Conservation (phyloP, 2,329 filamentous ascomycete species). For the Alternaria brassicae region DNA sequence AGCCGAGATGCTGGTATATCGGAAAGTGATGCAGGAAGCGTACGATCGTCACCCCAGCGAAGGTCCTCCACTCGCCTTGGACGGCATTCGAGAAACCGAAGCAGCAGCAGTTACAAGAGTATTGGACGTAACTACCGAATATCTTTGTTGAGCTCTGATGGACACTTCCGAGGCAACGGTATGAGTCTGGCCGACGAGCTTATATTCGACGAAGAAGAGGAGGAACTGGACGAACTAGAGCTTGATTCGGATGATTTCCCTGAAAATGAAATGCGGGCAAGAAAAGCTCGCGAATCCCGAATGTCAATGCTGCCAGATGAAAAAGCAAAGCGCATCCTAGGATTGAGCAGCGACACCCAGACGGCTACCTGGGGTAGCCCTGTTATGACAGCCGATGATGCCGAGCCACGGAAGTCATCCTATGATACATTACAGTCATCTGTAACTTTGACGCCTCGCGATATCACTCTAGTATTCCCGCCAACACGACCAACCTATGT, state of each 20-base stretch:
- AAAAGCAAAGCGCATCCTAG: slow-evolving; percentile 57
- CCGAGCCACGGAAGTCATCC: slow-evolving; percentile 32
- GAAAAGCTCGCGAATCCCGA: slow-evolving; percentile 51
- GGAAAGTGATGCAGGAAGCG: slow-evolving; percentile 73
- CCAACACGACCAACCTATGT: slow-evolving; percentile 63
- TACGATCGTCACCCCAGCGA: slow-evolving; percentile 66
- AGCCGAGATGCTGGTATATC: slow-evolving; percentile 65
- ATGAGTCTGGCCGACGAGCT: slow-evolving; percentile 90
- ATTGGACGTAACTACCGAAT: slow-evolving; percentile 69
- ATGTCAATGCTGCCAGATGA: slow-evolving; percentile 52
- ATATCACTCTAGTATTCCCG: slow-evolving; percentile 42
- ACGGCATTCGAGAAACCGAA: slow-evolving; percentile 66
- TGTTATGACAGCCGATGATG: slow-evolving; percentile 26
- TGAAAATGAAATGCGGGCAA: slow-evolving; percentile 52
- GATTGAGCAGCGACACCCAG: slow-evolving; percentile 46
- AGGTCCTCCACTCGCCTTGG: slow-evolving; percentile 55
- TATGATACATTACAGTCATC: slow-evolving; percentile 33
- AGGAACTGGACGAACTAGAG: slow-evolving; percentile 58
- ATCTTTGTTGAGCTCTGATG: slow-evolving; percentile 67
- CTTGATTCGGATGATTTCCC: slow-evolving; percentile 71
- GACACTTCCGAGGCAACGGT: slow-evolving; percentile 66
- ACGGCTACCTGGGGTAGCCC: slow-evolving; percentile 32
- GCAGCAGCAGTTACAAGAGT: slow-evolving; percentile 59
- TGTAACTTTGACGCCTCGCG: slow-evolving; percentile 33
- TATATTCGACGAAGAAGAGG: slow-evolving; percentile 81